Evolutionary conservation across 2,329 filamentous ascomycete genomes (phyloP).

Genomic region (Dothistroma septosporum): DNA sequence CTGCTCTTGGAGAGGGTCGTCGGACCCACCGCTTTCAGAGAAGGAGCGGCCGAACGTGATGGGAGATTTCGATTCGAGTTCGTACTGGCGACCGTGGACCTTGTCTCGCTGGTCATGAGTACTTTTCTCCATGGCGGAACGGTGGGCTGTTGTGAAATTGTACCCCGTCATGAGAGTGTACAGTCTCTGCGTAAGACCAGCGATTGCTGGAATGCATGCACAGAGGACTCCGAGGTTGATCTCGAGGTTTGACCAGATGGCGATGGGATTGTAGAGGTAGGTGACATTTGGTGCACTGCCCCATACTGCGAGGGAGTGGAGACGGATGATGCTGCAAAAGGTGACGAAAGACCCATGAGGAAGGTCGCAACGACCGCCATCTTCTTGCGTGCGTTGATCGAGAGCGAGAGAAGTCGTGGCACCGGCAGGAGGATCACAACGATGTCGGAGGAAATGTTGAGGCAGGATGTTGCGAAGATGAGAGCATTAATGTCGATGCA

Average conservation of each 20-base stretch:
- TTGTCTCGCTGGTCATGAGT: not conserved
- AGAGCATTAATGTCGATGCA: constrained; percentile 22
- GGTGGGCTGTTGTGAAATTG: constrained; percentile 13
- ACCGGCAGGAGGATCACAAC: constrained; percentile 23
- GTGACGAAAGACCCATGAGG: constrained; percentile 24
- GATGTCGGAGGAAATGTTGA: constrained; percentile 24
- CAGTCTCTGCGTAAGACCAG: constrained; percentile 18
- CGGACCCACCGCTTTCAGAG: not conserved
- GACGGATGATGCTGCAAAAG: constrained; percentile 21
- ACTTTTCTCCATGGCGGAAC: constrained; percentile 6
- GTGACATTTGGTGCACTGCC: constrained; percentile 18
- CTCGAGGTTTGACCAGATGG: constrained; percentile 22
- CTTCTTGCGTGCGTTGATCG: constrained; percentile 21
- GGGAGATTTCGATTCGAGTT: constrained; percentile 7
- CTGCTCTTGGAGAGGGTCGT: not conserved
- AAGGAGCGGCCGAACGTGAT: not conserved
- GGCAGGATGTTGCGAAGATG: constrained; percentile 17
- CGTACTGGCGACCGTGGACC: constrained; percentile 10
- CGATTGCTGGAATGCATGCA: constrained; percentile 25
- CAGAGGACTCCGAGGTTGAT: constrained; percentile 24
- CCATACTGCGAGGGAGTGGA: constrained; percentile 16
- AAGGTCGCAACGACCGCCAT: constrained; percentile 22
- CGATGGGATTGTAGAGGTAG: constrained; percentile 22
- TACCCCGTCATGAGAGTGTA: constrained; percentile 15
- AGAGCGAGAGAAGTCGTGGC: constrained; percentile 17